These are phyloP conservation scores for Crotalaria pallida DNA, from an alignment of 306 rosid species.

Conservation along the genomic window DNA sequence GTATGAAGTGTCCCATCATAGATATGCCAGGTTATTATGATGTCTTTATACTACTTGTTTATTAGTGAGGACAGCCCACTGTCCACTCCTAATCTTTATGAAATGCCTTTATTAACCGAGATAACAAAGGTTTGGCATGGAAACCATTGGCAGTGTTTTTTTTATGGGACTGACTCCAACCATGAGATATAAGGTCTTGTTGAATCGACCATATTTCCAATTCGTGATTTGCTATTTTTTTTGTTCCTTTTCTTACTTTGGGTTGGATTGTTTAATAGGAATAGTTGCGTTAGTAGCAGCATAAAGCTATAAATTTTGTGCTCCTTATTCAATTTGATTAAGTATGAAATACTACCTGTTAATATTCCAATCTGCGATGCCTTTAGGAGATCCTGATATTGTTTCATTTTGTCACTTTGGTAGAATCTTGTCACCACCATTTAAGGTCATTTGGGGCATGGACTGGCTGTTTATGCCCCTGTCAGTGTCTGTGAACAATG, in stretches of 20 bases:
- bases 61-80: neutral
- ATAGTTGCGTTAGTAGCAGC: neutral
- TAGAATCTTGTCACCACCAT: constrained; percentile 27
- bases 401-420: constrained; percentile 8
- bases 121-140: neutral
- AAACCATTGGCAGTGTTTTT: neutral
- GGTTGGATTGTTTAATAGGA: neutral
- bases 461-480: constrained; percentile 52
- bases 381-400: constrained; percentile 20
- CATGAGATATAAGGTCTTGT: neutral
- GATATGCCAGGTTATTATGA: neutral
- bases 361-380: neutral
- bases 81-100: neutral
- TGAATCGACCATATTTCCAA: neutral
- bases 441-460: constrained; percentile 58
- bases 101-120: neutral
- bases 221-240: neutral
- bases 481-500: constrained; percentile 70
- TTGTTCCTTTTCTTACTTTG: neutral
- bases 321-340: neutral
- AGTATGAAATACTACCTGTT: neutral
- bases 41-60: neutral
- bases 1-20: neutral
- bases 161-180: neutral
- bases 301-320: neutral